These are phyloP conservation scores for Eucalyptus sp. DNA, from an alignment of 345 rosid species.

Conservation along the genomic window DNA sequence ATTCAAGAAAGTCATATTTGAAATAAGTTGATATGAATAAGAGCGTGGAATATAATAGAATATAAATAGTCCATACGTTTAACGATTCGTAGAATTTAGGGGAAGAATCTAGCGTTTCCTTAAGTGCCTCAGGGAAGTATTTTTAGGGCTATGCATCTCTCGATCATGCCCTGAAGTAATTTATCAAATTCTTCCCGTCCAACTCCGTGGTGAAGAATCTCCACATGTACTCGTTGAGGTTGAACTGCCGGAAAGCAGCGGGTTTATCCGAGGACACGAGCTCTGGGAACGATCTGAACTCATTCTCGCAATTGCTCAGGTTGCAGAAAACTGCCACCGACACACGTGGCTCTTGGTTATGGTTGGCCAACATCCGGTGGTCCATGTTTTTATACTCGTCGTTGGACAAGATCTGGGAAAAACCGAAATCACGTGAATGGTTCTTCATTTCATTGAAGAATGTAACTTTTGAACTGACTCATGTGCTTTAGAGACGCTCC, in stretches of 20 bases:
- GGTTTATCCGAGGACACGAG: constrained; percentile 24
- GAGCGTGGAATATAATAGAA: no score
- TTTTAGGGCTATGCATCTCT: not conserved
- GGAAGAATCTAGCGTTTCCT: no score
- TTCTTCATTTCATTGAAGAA: no score
- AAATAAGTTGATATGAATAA: no score
- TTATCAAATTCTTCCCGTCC: constrained; percentile 15
- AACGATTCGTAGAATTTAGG: no score
- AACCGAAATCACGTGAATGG: not conserved
- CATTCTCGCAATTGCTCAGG: constrained; percentile 1
- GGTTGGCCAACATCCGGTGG: constrained; percentile 33
- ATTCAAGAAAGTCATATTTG: no score
- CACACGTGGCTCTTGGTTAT: no score
- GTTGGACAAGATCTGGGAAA: constrained; percentile 29
- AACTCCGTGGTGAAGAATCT: constrained; percentile 25
- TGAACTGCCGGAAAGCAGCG: constrained; percentile 10
- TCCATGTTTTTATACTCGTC: constrained; percentile 29
- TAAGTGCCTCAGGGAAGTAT: not conserved
- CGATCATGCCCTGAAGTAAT: no score
- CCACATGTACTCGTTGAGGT: constrained; percentile 6
- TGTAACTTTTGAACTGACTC: no score
- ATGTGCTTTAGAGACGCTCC: no score
- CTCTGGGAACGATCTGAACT: constrained; percentile 23
- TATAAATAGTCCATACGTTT: no score
- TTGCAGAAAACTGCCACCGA: constrained; percentile 4